phyloP scores from a whole-genome alignment of 2,329 filamentous ascomycete genomes.

The Coleophoma crateriformis region DNA sequence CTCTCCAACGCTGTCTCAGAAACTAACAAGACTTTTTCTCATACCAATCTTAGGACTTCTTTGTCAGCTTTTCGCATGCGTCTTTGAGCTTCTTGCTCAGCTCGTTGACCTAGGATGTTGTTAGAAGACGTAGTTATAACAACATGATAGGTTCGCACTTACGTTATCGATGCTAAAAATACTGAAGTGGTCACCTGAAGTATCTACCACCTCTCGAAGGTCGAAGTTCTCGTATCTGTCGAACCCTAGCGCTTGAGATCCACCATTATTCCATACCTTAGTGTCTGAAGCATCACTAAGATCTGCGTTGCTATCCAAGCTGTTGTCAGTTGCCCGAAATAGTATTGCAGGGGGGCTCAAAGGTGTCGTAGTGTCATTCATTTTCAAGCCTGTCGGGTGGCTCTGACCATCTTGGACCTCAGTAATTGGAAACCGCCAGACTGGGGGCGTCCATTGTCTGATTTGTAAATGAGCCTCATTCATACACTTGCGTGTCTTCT shows the following conservation, averaged over 20 bases:
- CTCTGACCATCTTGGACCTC: background rate
- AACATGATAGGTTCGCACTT: background rate
- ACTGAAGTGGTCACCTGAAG: background rate
- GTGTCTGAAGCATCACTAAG: background rate
- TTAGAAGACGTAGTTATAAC: background rate
- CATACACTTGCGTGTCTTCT: conserved; percentile 1
- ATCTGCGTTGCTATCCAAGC: background rate
- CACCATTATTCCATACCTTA: background rate
- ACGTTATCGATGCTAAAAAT: background rate
- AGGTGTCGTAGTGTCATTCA: background rate
- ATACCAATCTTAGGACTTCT: background rate
- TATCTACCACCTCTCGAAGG: conserved; percentile 1
- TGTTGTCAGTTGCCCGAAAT: background rate
- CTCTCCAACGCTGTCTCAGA: background rate
- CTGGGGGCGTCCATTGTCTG: background rate
- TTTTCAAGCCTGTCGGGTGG: background rate
- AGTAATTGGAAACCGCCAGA: background rate
- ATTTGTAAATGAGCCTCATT: background rate
- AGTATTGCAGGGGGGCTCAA: background rate
- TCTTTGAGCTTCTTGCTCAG: conserved; percentile 1
- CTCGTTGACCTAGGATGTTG: background rate
- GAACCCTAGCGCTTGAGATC: background rate
- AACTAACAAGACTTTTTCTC: background rate
- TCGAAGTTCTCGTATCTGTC: conserved; percentile 1
- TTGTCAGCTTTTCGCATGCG: background rate